Base-by-base conservation (phyloP, 345 rosid genomes). In the Lumnitzera littorea region DNA sequence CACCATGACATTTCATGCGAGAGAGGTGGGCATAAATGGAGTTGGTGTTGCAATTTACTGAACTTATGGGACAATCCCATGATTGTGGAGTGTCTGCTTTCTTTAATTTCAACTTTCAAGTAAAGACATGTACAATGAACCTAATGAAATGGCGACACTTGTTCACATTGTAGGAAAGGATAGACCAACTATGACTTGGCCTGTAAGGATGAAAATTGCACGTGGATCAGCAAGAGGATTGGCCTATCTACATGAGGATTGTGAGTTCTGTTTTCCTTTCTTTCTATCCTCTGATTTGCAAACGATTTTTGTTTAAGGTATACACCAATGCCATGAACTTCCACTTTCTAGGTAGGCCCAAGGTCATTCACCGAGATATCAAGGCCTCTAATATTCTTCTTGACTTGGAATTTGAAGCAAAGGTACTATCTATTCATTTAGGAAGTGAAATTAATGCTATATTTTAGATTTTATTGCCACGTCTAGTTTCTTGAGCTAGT, bases 171-270 rank as follows among this genome's bases (percentile, higher is more conserved):
- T 72, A 91, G 98, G 86, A 64, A 80, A 86, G 71, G 88, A 68
- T 8, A 70, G 87, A 63, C 81, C 81, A 2, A 74, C 82, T 59
- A 71, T 88, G 95, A 73, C 72, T 24, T 91, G 95, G 91, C 57
- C 77, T 15, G 78, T 59, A 15, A 86, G 95, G 65, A 73, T 84
- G 77, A 84, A 68, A 77, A 86, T 91, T 70, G 95, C 95, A 25
- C 55, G 86, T 54, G 98, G 94, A 50, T 78, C 96, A n/a, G 96
- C 96, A 9, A 86, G 72, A 81, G 98, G 96, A 70, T 67, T 91
- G 76, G 81, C 95, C 15, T 91, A 91, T 74, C 79, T 91, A 57
- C 98, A 91, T 50, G 96, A 86, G 75, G 98, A 88, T 66, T 88
- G 96, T 91, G 50, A 79, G 95, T 76, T 50, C 61, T 60, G 27